Percentiles rank a stretch among this genome's conserved stretches.
These are phyloP conservation scores for Nemania abortiva DNA, from an alignment of 2,329 filamentous ascomycete species.

Conservation along the genomic window DNA sequence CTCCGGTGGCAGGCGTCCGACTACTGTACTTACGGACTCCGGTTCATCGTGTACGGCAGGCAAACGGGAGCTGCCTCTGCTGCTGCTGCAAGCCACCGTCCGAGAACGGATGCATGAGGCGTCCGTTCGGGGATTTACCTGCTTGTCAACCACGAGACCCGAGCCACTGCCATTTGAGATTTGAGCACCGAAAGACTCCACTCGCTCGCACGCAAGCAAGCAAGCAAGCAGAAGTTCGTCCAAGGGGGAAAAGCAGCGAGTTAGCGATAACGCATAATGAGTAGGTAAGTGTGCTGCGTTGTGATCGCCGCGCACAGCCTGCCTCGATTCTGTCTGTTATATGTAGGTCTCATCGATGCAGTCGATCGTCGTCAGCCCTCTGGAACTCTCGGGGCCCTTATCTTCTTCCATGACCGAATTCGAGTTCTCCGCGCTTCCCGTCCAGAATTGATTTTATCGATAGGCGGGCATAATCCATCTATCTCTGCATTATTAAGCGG, in stretches of 20 bases:
- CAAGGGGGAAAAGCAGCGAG: neutral
- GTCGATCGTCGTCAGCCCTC: neutral
- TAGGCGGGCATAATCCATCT: neutral
- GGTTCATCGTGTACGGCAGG: constrained; percentile 20
- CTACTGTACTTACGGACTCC: constrained; percentile 31
- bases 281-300: neutral
- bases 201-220: neutral
- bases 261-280: too few species aligned
- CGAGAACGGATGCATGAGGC: neutral
- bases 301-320: neutral
- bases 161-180: constrained; percentile 3
- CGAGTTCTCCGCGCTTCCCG: neutral
- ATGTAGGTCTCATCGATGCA: constrained; percentile 27
- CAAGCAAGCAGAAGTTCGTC: too few species aligned
- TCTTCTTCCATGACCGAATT: neutral
- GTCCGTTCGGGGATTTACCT: constrained; percentile 23
- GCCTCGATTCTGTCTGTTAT: neutral
- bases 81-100: constrained; percentile 12
- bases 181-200: constrained; percentile 6
- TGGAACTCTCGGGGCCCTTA: neutral
- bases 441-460: neutral
- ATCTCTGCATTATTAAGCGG: neutral
- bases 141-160: constrained; percentile 7
- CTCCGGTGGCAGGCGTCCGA: constrained; percentile 23
- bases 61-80: neutral